Percentiles rank a stretch among this genome's conserved stretches.
phyloP scores from a whole-genome alignment of 2,329 filamentous ascomycete genomes.

The Stagonosporopsis rhizophila region DNA sequence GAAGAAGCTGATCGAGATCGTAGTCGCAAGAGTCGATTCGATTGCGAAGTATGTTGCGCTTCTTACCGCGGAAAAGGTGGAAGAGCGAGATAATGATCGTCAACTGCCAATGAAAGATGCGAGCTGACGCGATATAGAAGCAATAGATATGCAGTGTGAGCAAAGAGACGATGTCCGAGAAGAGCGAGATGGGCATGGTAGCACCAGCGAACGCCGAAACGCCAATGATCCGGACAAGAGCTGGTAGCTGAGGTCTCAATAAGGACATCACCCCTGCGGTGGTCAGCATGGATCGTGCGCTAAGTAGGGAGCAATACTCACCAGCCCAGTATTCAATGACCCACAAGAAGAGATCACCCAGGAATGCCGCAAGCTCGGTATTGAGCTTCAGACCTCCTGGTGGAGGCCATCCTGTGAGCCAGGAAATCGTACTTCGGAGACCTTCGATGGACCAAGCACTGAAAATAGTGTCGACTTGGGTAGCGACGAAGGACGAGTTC shows the following conservation, averaged over 20 bases:
- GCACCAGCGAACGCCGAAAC: conserved; percentile 95
- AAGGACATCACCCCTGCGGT: conserved; percentile 74
- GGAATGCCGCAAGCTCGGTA: conserved; percentile 87
- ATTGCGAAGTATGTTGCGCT: conserved; percentile 94
- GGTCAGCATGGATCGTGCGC: conserved; percentile 16
- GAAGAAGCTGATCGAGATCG: conserved; percentile 92
- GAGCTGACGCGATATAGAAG: conserved; percentile 94
- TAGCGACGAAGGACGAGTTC: conserved; percentile 84
- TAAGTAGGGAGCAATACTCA: conserved; percentile 51
- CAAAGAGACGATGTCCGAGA: conserved; percentile 90
- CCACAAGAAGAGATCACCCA: conserved; percentile 96
- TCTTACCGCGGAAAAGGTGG: conserved; percentile 97
- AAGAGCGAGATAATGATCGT: conserved; percentile 97
- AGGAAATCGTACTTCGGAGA: conserved; percentile 85
- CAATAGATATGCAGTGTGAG: conserved; percentile 96
- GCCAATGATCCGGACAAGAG: conserved; percentile 89
- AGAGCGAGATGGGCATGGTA: conserved; percentile 94
- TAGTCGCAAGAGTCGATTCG: conserved; percentile 99
- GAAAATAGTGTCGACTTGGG: conserved; percentile 77
- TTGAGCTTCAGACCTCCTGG: conserved; percentile 96
- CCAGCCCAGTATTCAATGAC: conserved; percentile 98
- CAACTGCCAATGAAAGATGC: conserved; percentile 98
- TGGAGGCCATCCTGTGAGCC: conserved; percentile 83
- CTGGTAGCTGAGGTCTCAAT: conserved; percentile 80
- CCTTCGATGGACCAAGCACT: conserved; percentile 86